phyloP scores from a whole-genome alignment of 2,329 filamentous ascomycete species.

The Talaromyces sp. region DNA sequence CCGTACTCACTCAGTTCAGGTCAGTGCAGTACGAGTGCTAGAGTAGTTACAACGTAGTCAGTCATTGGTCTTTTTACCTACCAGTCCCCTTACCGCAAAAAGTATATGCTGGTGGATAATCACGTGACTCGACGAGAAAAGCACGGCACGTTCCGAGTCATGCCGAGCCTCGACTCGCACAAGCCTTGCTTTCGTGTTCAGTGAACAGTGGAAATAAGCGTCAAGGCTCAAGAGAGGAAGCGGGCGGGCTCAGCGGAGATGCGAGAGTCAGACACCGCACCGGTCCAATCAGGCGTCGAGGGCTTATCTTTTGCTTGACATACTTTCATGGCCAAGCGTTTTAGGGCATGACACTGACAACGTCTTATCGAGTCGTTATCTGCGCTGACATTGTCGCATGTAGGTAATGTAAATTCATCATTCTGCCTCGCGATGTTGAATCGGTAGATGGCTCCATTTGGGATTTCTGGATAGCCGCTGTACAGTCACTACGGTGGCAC shows the following conservation, averaged over 20 bases:
- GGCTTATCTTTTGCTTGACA: constrained; percentile 1
- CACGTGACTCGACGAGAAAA: not conserved
- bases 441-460: not conserved
- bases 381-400: not conserved
- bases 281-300: not conserved
- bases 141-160: not conserved
- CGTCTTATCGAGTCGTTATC: not conserved
- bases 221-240: no score
- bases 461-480: not conserved
- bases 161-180: not conserved
- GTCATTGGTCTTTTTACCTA: no score
- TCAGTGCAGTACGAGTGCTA: no score
- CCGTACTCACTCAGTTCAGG: not conserved
- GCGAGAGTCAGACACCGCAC: not conserved
- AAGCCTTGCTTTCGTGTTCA: no score
- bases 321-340: not conserved
- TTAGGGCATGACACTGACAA: not conserved
- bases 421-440: not conserved
- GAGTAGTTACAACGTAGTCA: no score
- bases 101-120: not conserved
- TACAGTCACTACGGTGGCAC: not conserved
- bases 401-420: not conserved
- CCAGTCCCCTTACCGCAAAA: no score
- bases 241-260: not conserved
- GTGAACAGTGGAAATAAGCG: not conserved